A percentile compares a stretch with the other conserved stretches of the same genome.
These are phyloP conservation scores for Myotisia sp. DNA, from an alignment of 2,329 filamentous ascomycete genomes.

Conservation along the genomic window DNA sequence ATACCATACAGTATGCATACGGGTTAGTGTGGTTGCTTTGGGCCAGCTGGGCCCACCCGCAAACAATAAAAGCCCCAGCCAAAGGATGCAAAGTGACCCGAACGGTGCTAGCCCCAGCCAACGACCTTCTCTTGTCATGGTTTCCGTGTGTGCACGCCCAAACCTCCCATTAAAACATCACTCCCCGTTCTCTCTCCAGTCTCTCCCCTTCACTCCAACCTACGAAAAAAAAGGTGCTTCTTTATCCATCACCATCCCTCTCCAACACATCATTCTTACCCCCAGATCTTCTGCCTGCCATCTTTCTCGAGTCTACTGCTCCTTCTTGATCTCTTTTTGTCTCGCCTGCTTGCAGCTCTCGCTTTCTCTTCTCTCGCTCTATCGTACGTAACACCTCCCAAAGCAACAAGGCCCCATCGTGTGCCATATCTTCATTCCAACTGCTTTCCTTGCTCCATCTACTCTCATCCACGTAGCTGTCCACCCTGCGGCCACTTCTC, in stretches of 20 bases:
- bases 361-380: neutral
- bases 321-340: slow-evolving; percentile 2
- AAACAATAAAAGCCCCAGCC: slow-evolving; percentile 2
- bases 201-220: slow-evolving; percentile 11
- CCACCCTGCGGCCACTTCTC: neutral
- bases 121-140: slow-evolving; percentile 11
- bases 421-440: too few species aligned
- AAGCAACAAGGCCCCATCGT: too few species aligned
- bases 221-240: slow-evolving; percentile 12
- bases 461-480: neutral
- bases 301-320: neutral
- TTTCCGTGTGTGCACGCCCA: slow-evolving; percentile 12
- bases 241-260: slow-evolving; percentile 15
- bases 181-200: slow-evolving; percentile 6
- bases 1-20: too few species aligned
- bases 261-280: slow-evolving; percentile 12
- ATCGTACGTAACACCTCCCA: too few species aligned
- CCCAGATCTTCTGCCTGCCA: slow-evolving; percentile 3
- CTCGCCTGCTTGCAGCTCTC: neutral
- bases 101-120: slow-evolving; percentile 16
- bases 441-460: neutral
- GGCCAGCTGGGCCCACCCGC: too few species aligned
- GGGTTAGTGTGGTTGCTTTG: too few species aligned
- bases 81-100: slow-evolving; percentile 10
- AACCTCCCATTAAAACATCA: slow-evolving; percentile 10